phyloP scores from a whole-genome alignment of 2,329 filamentous ascomycete genomes.

The Daldinia sp. region DNA sequence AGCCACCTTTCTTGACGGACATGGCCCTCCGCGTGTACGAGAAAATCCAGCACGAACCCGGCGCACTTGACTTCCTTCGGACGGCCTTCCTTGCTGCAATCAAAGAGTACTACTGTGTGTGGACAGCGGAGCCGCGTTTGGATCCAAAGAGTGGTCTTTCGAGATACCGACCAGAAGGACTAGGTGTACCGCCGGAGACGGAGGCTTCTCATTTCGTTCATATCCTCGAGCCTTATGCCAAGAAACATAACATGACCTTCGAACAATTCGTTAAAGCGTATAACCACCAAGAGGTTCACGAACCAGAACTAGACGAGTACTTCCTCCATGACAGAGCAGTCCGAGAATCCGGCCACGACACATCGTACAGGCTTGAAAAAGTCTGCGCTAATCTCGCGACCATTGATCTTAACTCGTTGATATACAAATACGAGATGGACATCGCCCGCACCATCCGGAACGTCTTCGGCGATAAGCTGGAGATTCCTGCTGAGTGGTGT shows the following conservation, averaged over 20 bases:
- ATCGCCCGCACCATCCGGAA: slow-evolving; percentile 88
- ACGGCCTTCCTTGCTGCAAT: slow-evolving; percentile 88
- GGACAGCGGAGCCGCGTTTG: slow-evolving; percentile 81
- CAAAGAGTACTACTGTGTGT: slow-evolving; percentile 94
- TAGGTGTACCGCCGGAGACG: slow-evolving; percentile 91
- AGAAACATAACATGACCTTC: slow-evolving; percentile 86
- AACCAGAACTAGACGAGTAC: slow-evolving; percentile 93
- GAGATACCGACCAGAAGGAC: slow-evolving; percentile 84
- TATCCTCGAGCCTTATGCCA: slow-evolving; percentile 81
- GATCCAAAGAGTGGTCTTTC: slow-evolving; percentile 84
- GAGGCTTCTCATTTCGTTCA: slow-evolving; percentile 89
- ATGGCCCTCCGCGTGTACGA: slow-evolving; percentile 96
- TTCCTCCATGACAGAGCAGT: slow-evolving; percentile 97
- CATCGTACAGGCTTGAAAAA: slow-evolving; percentile 90
- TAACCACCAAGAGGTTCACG: slow-evolving; percentile 79
- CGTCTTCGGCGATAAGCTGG: slow-evolving; percentile 84
- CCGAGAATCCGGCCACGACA: slow-evolving; percentile 96
- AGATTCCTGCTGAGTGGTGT: slow-evolving; percentile 86
- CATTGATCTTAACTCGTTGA: slow-evolving; percentile 91
- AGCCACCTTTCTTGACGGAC: slow-evolving; percentile 96
- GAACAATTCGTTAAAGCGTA: slow-evolving; percentile 89
- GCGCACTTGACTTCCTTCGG: slow-evolving; percentile 82
- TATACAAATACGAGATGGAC: slow-evolving; percentile 98
- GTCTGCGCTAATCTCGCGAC: slow-evolving; percentile 90
- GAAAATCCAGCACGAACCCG: slow-evolving; percentile 87